These are phyloP conservation scores for Pythium brassicae DNA, from an alignment of 352 stramenopile genomes.

Conservation along the genomic window DNA sequence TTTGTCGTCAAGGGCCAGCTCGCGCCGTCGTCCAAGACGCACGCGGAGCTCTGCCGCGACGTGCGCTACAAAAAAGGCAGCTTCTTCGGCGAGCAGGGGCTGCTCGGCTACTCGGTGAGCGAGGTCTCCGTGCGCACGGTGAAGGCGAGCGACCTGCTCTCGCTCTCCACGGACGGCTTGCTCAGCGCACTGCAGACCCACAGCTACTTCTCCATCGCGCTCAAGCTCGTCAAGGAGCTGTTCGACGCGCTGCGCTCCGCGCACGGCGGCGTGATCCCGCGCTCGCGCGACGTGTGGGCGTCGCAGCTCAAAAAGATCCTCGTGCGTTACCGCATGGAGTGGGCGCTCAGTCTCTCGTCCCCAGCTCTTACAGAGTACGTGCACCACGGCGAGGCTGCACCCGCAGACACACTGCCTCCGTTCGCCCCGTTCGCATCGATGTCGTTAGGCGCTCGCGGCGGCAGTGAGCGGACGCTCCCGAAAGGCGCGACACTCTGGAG, in stretches of 20 bases:
- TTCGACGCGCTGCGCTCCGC: slow-evolving; percentile 6
- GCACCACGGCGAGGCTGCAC: too few relatives aligned
- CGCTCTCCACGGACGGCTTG: slow-evolving; percentile 8
- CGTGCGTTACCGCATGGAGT: slow-evolving; percentile 15
- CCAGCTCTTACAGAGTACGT: too few relatives aligned
- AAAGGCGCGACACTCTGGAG: slow-evolving; percentile 20
- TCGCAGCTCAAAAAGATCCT: slow-evolving; percentile 15
- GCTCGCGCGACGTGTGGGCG: slow-evolving; percentile 14
- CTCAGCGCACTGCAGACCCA: slow-evolving; percentile 15
- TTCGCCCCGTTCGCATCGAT: slow-evolving; percentile 3
- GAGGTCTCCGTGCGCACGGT: slow-evolving; percentile 14
- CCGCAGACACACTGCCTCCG: neutral
- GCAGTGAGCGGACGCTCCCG: neutral
- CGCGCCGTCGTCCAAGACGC: slow-evolving; percentile 6
- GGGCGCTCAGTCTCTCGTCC: slow-evolving; percentile 9
- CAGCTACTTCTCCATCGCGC: slow-evolving; percentile 16
- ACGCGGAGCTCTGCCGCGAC: slow-evolving; percentile 3
- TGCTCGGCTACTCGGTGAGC: slow-evolving; percentile 53
- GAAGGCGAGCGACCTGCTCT: slow-evolving; percentile 18
- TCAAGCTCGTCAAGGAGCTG: slow-evolving; percentile 15
- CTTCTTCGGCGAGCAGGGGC: slow-evolving; percentile 55
- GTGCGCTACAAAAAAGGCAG: slow-evolving; percentile 33
- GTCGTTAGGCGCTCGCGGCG: too few relatives aligned
- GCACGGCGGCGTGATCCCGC: slow-evolving; percentile 5
- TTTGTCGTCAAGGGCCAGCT: slow-evolving; percentile 63